Conservation (phyloP, 345 rosid species). For the Gossypium rotundifolium region DNA sequence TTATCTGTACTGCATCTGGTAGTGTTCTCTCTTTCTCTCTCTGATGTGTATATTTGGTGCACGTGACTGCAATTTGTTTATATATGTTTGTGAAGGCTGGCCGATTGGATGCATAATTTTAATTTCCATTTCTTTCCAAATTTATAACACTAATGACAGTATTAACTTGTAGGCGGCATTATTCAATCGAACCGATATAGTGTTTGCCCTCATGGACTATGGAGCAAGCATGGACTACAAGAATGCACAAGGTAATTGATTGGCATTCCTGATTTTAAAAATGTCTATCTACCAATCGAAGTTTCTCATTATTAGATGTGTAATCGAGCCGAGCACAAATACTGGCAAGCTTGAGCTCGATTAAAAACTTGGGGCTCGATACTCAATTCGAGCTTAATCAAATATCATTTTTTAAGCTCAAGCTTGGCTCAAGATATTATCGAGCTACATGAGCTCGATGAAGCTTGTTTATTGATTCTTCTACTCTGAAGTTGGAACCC, state of each 20-base stretch:
- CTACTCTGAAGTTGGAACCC: too few relatives aligned
- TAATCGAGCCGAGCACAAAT: too few relatives aligned
- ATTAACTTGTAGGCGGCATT: conserved; percentile 56
- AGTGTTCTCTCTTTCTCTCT: conserved; percentile 14
- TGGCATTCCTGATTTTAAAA: background rate
- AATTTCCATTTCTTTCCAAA: background rate
- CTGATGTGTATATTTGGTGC: background rate
- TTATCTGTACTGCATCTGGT: conserved; percentile 88
- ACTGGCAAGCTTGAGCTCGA: too few relatives aligned
- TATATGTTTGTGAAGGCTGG: background rate
- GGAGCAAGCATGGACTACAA: conserved; percentile 78
- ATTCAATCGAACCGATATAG: conserved; percentile 76
- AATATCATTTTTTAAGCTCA: too few relatives aligned
- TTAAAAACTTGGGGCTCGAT: too few relatives aligned
- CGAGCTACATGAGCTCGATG: too few relatives aligned
- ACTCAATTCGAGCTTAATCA: too few relatives aligned
- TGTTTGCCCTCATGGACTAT: conserved; percentile 65
- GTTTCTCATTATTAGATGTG: background rate
- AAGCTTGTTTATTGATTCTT: too few relatives aligned
- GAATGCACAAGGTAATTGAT: conserved; percentile 80
- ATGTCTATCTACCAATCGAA: background rate
- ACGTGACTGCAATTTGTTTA: background rate
- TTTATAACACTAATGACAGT: conserved; percentile 16
- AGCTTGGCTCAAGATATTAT: too few relatives aligned
- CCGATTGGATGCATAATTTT: background rate